Conservation (phyloP, 257 asterid genomes). For the Orobanche coerulescens region DNA sequence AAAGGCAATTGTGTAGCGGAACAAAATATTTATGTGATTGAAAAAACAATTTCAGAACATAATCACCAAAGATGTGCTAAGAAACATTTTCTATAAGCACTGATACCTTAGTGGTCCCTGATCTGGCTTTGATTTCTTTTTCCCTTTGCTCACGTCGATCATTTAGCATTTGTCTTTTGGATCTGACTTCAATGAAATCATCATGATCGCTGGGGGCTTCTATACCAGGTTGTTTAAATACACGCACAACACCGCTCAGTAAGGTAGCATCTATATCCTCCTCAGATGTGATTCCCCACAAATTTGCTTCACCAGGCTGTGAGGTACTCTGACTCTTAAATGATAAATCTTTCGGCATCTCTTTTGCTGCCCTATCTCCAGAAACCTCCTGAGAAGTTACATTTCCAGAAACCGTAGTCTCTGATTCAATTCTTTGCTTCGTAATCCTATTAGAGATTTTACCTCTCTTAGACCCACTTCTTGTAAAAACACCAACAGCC, state of each 20-base stretch:
- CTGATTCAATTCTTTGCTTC: conserved; percentile 43
- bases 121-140: conserved; percentile 75
- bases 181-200: conserved; percentile 94
- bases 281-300: conserved; percentile 48
- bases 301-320: conserved; percentile 36
- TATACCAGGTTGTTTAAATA: conserved; percentile 85
- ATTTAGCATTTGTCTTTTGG: conserved; percentile 91
- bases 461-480: conserved; percentile 81
- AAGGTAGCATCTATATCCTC: conserved; percentile 91
- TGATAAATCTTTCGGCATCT: conserved; percentile 28
- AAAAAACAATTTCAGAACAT: neutral
- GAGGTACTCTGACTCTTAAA: conserved; percentile 32
- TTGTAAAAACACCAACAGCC: conserved; percentile 35
- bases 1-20: conserved; percentile 1
- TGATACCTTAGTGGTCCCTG: conserved; percentile 54
- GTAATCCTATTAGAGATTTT: conserved; percentile 40
- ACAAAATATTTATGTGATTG: conserved; percentile 1
- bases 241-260: conserved; percentile 93
- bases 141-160: conserved; percentile 93
- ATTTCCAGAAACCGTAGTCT: conserved; percentile 33
- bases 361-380: conserved; percentile 38
- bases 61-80: neutral
- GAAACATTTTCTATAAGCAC: conserved; percentile 16
- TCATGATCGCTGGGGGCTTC: conserved; percentile 94
- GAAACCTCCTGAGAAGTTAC: conserved; percentile 31